Evolutionary conservation across 1,139 yeast genomes (phyloP), one percentile per base, ranked within the genome.

Genomic region (Diutina siamensis): DNA sequence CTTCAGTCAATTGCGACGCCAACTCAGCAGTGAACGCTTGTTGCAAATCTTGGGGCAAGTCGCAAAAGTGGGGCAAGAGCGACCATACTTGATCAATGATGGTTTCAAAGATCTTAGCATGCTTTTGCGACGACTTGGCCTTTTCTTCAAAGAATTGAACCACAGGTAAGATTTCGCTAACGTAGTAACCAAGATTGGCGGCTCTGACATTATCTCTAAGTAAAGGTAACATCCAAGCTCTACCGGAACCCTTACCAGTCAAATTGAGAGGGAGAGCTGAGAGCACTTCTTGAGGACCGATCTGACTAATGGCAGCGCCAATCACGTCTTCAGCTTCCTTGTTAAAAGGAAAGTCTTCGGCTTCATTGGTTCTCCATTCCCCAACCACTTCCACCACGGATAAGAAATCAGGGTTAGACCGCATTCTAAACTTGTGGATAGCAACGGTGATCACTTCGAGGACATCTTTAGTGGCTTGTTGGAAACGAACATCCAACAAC

Each of bases 151-250:
- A 84, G 50, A 75, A 67, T 35, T 75, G 76, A 44, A 77, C 76
- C 44, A 80, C 63, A 31, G 97, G 97, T 28, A 84, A 64, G 48
- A 94, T 73, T 36, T 78, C 71, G 21, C 63, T 60, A 50, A 75
- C 72, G 63, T 77, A 92, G 58, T 71, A 86, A 0, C 73, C 68
- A 47, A 94, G 68, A 48, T 74, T 72, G 1, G 97, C 83, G 57
- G 78, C 75, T 54, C 80, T 75, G 27, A 87, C 84, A 56, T 85
- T 80, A 55, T 89, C 97, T 64, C 97, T 82, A 50, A 92, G 74
- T 34, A 94, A 61, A n/a, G 98, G 98, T 51, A 92, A 72, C 55
- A 92, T 59, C 97, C 97, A 92, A 44, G 97, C 97, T 61, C 97
- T 78, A 45, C 95, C 95, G 20, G 83, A 75, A 44, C 68, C 64